Conservation (phyloP, 192 early-diverging fungal species). For the Coemansia sp. region DNA sequence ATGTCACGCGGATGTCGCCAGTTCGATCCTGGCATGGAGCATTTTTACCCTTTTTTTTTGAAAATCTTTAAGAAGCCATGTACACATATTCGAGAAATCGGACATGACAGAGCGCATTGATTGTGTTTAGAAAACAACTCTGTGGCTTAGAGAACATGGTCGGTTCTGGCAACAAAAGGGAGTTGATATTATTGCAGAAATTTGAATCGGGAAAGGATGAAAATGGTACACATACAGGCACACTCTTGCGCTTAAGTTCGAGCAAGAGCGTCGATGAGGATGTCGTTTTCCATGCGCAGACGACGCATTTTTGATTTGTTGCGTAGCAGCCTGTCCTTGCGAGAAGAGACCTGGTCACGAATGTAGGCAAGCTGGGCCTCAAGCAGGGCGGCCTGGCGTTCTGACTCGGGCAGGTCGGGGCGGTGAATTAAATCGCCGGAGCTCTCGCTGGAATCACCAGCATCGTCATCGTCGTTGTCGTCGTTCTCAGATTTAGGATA, state of each 20-base stretch:
- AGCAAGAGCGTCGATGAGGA: conserved; percentile 30
- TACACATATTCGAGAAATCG: too few species aligned
- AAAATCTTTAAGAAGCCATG: not conserved
- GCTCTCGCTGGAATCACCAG: not conserved
- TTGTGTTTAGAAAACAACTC: too few species aligned
- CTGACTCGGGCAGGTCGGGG: conserved; percentile 13
- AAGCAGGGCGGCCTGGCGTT: conserved; percentile 14
- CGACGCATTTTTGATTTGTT: conserved; percentile 29
- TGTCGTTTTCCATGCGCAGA: conserved; percentile 44
- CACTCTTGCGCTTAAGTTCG: conserved; percentile 3
- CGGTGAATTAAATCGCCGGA: not conserved
- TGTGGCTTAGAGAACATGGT: too few species aligned
- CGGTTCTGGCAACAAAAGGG: too few species aligned
- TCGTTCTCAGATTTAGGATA: not conserved
- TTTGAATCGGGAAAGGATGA: too few species aligned
- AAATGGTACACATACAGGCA: too few species aligned
- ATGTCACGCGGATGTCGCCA: conserved; percentile 52
- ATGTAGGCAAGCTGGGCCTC: conserved; percentile 35
- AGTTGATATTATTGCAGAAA: too few species aligned
- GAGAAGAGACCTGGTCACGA: conserved; percentile 18
- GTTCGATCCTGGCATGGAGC: conserved; percentile 56
- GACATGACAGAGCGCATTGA: too few species aligned
- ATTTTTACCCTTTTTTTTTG: conserved; percentile 21
- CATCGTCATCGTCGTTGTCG: not conserved
- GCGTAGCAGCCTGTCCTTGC: conserved; percentile 17